phyloP scores from a whole-genome alignment of 75 land plant genomes.

The Isoetes taiwanensis region DNA sequence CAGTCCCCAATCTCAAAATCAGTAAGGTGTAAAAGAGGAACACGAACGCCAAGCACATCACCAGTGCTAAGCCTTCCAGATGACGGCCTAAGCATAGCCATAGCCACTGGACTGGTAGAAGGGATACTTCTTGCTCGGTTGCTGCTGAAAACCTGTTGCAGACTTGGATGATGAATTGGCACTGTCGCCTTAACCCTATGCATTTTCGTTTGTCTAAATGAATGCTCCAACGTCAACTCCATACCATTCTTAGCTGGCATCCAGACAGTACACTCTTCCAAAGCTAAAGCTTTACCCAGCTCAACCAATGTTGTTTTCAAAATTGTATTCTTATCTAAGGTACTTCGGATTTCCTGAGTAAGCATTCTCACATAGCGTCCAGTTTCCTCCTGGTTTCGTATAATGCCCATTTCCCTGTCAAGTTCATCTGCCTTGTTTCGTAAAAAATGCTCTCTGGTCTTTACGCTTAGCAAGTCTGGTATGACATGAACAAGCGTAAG shows the following conservation, averaged over 20 bases:
- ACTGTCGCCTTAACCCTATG: conserved; percentile 35
- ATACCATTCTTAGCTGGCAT: conserved; percentile 69
- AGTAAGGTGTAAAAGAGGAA: conserved; percentile 53
- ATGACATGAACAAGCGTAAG: conserved; percentile 73
- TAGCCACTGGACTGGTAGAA: conserved; percentile 46
- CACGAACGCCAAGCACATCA: conserved; percentile 66
- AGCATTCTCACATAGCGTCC: conserved; percentile 79
- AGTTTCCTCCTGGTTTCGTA: conserved; percentile 66
- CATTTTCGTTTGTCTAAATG: conserved; percentile 36
- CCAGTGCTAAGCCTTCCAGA: conserved; percentile 41
- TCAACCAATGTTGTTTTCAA: conserved; percentile 73
- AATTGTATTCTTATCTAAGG: conserved; percentile 65
- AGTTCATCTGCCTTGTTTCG: conserved; percentile 71
- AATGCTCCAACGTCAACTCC: conserved; percentile 47
- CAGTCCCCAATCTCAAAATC: conserved; percentile 62
- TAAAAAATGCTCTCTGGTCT: conserved; percentile 49
- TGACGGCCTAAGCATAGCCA: conserved; percentile 21
- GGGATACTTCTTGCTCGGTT: conserved; percentile 38
- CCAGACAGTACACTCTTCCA: conserved; percentile 84
- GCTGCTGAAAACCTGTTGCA: conserved; percentile 48
- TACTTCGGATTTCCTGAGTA: conserved; percentile 76
- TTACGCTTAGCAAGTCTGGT: conserved; percentile 63
- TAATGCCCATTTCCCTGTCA: conserved; percentile 66
- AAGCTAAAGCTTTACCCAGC: conserved; percentile 48
- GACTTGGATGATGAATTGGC: conserved; percentile 44